A percentile compares a stretch with the other conserved stretches of the same genome.
phyloP scores from a whole-genome alignment of 2,329 filamentous ascomycete genomes.

The Gyromitra esculenta region DNA sequence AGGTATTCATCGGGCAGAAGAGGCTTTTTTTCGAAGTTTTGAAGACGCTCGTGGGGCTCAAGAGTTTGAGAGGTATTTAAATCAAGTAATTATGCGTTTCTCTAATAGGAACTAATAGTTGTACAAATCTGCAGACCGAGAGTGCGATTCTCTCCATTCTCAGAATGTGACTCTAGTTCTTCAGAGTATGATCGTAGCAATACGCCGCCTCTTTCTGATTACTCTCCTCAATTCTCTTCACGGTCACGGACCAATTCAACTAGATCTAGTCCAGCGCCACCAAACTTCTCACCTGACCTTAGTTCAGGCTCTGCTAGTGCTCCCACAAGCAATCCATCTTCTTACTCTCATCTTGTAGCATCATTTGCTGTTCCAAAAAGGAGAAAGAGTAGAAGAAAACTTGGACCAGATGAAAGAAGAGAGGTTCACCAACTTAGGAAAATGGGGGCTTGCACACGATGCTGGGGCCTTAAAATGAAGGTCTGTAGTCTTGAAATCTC shows the following conservation, averaged over 20 bases:
- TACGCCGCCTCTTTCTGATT: constrained; percentile 49
- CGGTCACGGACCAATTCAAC: constrained; percentile 50
- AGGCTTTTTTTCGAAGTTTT: constrained; percentile 48
- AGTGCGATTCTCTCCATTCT: constrained; percentile 47
- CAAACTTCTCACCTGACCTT: constrained; percentile 45
- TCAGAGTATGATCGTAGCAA: constrained; percentile 49
- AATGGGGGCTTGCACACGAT: constrained; percentile 55
- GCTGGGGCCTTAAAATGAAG: constrained; percentile 57
- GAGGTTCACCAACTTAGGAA: constrained; percentile 55
- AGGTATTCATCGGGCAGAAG: constrained; percentile 46
- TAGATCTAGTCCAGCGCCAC: constrained; percentile 48
- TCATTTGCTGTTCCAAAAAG: constrained; percentile 51
- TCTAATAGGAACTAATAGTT: constrained; percentile 10
- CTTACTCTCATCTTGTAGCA: constrained; percentile 46
- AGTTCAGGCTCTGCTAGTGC: constrained; percentile 29
- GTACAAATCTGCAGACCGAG: constrained; percentile 23
- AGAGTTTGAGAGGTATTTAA: constrained; percentile 42
- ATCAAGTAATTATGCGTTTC: background rate
- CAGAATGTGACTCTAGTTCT: constrained; percentile 50
- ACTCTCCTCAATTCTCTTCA: constrained; percentile 40
- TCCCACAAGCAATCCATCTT: constrained; percentile 42
- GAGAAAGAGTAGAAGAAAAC: constrained; percentile 54
- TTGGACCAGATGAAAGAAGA: constrained; percentile 53
- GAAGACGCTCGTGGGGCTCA: constrained; percentile 31
- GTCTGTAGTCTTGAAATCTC: constrained; percentile 37